Conservation (phyloP, 2,329 filamentous ascomycete genomes). For the Ceratocystis variospora region DNA sequence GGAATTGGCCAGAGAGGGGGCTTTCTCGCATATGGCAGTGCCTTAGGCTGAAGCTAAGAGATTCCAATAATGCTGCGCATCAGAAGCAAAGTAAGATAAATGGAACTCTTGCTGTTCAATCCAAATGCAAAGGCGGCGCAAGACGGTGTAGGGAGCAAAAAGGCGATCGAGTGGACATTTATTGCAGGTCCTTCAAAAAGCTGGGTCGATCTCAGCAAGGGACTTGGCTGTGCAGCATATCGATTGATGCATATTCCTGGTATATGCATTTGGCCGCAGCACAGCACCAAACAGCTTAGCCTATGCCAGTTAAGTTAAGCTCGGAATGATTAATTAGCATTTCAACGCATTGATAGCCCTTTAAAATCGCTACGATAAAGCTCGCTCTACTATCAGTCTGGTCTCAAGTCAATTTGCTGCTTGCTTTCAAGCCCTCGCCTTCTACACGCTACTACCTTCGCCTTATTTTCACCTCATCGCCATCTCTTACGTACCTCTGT, state of each 20-base stretch:
- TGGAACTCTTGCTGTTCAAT: neutral
- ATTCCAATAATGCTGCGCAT: neutral
- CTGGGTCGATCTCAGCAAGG: neutral
- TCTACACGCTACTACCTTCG: neutral
- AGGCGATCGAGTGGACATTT: neutral
- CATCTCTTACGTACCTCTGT: neutral
- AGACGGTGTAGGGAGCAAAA: neutral
- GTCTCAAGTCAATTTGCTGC: neutral
- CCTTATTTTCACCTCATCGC: neutral
- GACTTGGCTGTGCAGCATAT: neutral
- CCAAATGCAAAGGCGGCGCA: neutral
- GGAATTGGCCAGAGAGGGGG: neutral
- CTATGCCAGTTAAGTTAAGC: neutral
- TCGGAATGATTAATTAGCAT: neutral
- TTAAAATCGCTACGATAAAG: neutral
- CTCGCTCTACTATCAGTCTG: neutral
- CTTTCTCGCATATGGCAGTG: neutral
- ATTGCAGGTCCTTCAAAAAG: neutral
- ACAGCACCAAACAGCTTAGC: neutral
- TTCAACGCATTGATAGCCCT: neutral
- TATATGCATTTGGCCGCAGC: constrained; percentile 8
- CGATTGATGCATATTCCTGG: neutral
- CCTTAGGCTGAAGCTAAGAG: neutral
- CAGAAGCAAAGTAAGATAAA: neutral
- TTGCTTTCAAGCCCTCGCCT: neutral